Evolutionary conservation across 1,284 basidiomycete species (phyloP).

Genomic region (Moesziomyces sp.): DNA sequence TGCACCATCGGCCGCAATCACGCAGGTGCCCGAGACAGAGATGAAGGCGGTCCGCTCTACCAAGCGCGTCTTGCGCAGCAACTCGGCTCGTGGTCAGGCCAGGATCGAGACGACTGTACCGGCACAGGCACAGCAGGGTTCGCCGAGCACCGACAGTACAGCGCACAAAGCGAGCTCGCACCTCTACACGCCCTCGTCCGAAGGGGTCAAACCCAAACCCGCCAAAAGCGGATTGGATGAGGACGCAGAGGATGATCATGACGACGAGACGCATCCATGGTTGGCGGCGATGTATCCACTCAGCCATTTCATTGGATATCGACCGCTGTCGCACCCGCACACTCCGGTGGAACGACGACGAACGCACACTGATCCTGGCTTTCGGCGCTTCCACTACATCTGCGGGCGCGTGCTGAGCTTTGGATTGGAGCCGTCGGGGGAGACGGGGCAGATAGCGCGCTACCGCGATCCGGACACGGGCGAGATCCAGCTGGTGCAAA

Average conservation of each 20-base stretch:
- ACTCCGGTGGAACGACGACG: constrained; percentile 21
- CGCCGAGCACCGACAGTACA: constrained; percentile 22
- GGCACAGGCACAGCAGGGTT: neutral
- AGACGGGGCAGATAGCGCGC: constrained; percentile 16
- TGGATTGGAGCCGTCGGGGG: constrained; percentile 25
- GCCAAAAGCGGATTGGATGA: constrained; percentile 10
- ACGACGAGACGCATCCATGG: constrained; percentile 18
- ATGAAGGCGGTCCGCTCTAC: constrained; percentile 4
- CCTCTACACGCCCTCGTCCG: constrained; percentile 19
- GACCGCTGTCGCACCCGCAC: constrained; percentile 40
- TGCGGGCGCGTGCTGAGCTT: constrained; percentile 33
- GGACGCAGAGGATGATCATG: constrained; percentile 6
- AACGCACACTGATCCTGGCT: constrained; percentile 8
- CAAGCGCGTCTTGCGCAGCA: constrained; percentile 14
- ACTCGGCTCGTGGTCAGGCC: constrained; percentile 5
- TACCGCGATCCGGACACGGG: constrained; percentile 36
- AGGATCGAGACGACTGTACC: neutral
- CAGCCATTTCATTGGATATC: constrained; percentile 41
- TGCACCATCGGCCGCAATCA: neutral
- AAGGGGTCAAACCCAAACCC: constrained; percentile 6
- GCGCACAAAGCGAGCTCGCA: constrained; percentile 20
- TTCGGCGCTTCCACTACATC: constrained; percentile 40
- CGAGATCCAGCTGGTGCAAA: constrained; percentile 20
- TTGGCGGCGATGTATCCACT: constrained; percentile 33
- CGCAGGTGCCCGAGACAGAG: constrained; percentile 9